Percentiles rank a stretch among this genome's conserved stretches.
Evolutionary conservation across 768 basidiomycete species (phyloP).

Genomic region (Phlebiopsis flavidoalba): DNA sequence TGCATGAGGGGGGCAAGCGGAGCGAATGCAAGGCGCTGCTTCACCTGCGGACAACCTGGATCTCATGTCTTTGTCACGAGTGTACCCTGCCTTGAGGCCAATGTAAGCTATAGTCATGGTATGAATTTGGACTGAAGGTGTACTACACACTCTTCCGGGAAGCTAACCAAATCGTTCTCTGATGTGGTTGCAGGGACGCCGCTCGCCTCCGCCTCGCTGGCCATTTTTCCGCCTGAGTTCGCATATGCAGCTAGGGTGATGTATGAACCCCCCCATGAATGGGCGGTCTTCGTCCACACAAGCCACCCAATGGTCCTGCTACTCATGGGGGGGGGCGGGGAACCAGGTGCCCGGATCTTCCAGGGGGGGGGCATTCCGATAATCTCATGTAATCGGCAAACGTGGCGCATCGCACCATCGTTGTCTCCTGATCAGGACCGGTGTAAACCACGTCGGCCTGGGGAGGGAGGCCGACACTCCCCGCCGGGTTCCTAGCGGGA

Average conservation of each 20-base stretch:
- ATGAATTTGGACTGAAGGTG: background rate
- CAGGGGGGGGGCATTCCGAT: background rate
- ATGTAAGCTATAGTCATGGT: constrained; percentile 2
- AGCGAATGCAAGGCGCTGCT: background rate
- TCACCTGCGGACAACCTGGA: background rate
- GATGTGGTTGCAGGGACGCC: background rate
- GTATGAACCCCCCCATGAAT: background rate
- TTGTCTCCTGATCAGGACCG: background rate
- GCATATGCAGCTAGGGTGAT: too few relatives aligned
- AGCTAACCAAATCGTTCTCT: background rate
- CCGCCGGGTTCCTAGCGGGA: background rate
- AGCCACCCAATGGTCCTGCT: background rate
- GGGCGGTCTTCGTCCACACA: background rate
- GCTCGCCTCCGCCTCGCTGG: background rate
- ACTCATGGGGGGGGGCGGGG: background rate
- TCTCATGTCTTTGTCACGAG: background rate
- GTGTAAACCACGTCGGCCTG: background rate
- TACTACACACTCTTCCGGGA: background rate
- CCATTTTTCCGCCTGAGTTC: background rate
- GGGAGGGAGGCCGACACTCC: background rate
- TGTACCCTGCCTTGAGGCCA: background rate
- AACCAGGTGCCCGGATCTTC: background rate
- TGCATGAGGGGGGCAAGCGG: constrained; percentile 5
- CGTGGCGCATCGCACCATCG: background rate
- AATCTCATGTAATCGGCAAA: background rate